These are phyloP conservation scores for Seiridium cupressi DNA, from an alignment of 2,329 filamentous ascomycete genomes.

Conservation along the genomic window DNA sequence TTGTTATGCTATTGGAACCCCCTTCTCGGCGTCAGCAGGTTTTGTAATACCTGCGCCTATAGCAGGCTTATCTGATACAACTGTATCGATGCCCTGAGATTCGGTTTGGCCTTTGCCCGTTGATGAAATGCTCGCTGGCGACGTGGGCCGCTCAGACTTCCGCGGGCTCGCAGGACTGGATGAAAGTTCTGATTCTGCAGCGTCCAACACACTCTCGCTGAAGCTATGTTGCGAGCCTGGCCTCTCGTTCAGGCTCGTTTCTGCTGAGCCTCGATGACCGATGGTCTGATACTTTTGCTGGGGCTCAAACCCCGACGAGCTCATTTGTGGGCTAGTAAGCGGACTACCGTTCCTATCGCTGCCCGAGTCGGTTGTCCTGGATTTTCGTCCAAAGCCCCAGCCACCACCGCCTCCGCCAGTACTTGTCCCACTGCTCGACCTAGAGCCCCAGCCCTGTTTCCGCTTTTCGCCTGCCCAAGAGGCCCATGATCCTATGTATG, in stretches of 20 bases:
- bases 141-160: constrained; percentile 10
- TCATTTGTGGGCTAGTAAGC: constrained; percentile 29
- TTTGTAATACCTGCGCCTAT: neutral
- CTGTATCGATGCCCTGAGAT: constrained; percentile 6
- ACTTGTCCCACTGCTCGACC: constrained; percentile 29
- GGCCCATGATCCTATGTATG: constrained; percentile 69
- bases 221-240: constrained; percentile 41
- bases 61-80: constrained; percentile 2
- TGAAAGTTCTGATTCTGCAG: constrained; percentile 22
- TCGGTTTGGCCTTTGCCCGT: constrained; percentile 9
- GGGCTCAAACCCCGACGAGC: constrained; percentile 37
- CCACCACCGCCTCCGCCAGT: constrained; percentile 20
- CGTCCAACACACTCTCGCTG: constrained; percentile 43
- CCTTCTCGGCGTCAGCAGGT: neutral
- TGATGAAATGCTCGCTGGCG: neutral
- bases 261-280: constrained; percentile 13
- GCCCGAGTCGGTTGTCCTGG: constrained; percentile 26
- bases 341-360: constrained; percentile 30
- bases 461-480: constrained; percentile 74
- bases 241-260: constrained; percentile 22
- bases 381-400: constrained; percentile 32
- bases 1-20: neutral
- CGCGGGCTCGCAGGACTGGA: constrained; percentile 22
- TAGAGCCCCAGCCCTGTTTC: constrained; percentile 45
- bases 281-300: constrained; percentile 27